Evolutionary conservation across 1,284 basidiomycete genomes (phyloP), one percentile per base, ranked within the genome.

Genomic region (Coniferiporia sulphurascens): DNA sequence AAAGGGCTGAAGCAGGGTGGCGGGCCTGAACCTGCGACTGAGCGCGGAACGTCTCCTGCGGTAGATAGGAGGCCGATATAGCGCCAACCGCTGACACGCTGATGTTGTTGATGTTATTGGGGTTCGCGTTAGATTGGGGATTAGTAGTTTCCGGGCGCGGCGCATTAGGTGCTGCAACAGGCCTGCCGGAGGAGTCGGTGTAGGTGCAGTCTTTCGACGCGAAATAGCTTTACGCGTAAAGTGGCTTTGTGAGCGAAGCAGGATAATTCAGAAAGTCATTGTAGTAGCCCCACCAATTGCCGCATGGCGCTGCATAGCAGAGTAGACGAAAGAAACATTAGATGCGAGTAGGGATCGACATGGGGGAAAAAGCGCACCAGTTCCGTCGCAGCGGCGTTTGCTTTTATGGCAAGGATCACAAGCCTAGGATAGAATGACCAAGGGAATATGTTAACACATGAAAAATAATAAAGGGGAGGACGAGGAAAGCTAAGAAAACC

Each of bases 351-450:
- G 62, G 58, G 57, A 55, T 58, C 58, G 22, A 22, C 62, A 58
- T 48, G 49, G 51, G 15, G 21, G 53, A 59, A 50, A 59, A 60
- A 21, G 27, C 84, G 62, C 59, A 87, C 87, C 84, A 60, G 86
- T 89, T 43, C 89, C 89, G 70, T 91, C 89, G 72, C 89, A 91
- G 52, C 89, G 82, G 32, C 89, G 81, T 69, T 91, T 91, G 72
- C 83, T 86, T 71, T 87, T 89, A 70, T 91, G 89, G 70, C 89
- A 91, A 56, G 87, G 84, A 72, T 90, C 86, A 71, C 89, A 91
- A 48, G 88, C 88, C 87, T 89, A 67, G 54, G 60, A 52, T 52
- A 27, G 32, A 56, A 62, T 53, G 58, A 46, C n/a, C 44, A 46
- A 46, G 17, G 15, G 8, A 3, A 46, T 8, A 46, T 46, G 8